A percentile compares a stretch with the other conserved stretches of the same genome.
phyloP scores from a whole-genome alignment of 441 rosid genomes.

The Populus hybrid region DNA sequence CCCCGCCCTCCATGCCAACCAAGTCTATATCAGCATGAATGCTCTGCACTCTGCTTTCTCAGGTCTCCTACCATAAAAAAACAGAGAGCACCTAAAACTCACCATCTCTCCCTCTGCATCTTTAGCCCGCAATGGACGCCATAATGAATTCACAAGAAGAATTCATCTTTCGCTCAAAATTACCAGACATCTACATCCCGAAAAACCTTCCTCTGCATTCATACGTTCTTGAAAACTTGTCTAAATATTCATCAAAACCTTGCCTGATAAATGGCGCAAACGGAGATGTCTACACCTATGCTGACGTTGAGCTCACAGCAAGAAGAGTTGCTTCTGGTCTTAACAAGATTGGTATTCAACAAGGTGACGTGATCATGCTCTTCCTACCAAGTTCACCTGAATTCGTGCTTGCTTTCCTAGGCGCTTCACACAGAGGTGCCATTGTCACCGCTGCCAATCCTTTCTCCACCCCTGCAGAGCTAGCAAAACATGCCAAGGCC shows the following conservation, averaged over 20 bases:
- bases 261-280: conserved; percentile 60
- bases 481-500: conserved; percentile 50
- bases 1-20: conserved; percentile 8
- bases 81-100: conserved; percentile 1
- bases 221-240: conserved; percentile 32
- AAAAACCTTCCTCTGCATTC: conserved; percentile 16
- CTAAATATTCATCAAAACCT: conserved; percentile 19
- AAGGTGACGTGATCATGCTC: conserved; percentile 69
- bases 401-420: conserved; percentile 58
- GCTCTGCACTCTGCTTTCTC: neutral
- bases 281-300: conserved; percentile 37
- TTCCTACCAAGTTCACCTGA: conserved; percentile 51
- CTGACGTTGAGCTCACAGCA: conserved; percentile 49
- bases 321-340: conserved; percentile 58
- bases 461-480: conserved; percentile 56
- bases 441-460: conserved; percentile 62
- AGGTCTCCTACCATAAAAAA: neutral
- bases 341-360: conserved; percentile 40
- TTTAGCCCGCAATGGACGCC: conserved; percentile 31
- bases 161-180: conserved; percentile 55
- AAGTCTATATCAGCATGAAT: conserved; percentile 22
- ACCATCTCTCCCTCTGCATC: neutral
- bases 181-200: conserved; percentile 61
- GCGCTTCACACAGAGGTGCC: conserved; percentile 55
- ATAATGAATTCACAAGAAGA: conserved; percentile 21